A percentile compares a stretch with the other conserved stretches of the same genome.
Evolutionary conservation across 768 basidiomycete species (phyloP).

Genomic region (Auriscalpium microsporum): DNA sequence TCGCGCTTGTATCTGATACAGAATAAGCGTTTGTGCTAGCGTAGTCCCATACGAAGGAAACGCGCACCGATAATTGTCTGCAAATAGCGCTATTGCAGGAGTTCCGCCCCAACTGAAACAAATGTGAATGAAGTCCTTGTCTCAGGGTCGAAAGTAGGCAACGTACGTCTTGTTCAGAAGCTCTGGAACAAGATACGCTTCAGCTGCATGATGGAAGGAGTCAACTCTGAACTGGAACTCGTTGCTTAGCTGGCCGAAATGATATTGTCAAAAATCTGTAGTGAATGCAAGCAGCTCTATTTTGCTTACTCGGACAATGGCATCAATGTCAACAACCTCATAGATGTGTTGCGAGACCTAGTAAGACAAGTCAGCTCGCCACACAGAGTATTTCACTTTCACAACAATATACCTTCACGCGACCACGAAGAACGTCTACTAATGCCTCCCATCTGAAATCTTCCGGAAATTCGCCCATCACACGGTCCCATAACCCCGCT

Average conservation of each 20-base stretch:
- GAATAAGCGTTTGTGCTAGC: not conserved
- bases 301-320: conserved; percentile 52
- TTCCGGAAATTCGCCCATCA: conserved; percentile 53
- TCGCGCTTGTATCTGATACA: conserved; percentile 63
- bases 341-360: conserved; percentile 63
- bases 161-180: conserved; percentile 61
- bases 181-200: conserved; percentile 77
- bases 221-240: conserved; percentile 79
- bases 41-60: not conserved
- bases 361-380: too few species aligned
- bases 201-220: conserved; percentile 72
- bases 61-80: conserved; percentile 35
- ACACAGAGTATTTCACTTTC: not conserved
- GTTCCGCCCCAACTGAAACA: conserved; percentile 44
- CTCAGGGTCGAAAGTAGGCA: not conserved
- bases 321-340: conserved; percentile 70
- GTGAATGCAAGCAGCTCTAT: not conserved
- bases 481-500: conserved; percentile 29
- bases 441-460: conserved; percentile 64
- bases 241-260: conserved; percentile 50
- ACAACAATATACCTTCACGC: conserved; percentile 54
- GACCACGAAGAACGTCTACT: conserved; percentile 77
- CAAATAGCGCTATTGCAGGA: conserved; percentile 76
- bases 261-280: not conserved
- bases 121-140: not conserved